phyloP scores from a whole-genome alignment of 2,329 filamentous ascomycete species.

The Dendrostoma leiphaemia region DNA sequence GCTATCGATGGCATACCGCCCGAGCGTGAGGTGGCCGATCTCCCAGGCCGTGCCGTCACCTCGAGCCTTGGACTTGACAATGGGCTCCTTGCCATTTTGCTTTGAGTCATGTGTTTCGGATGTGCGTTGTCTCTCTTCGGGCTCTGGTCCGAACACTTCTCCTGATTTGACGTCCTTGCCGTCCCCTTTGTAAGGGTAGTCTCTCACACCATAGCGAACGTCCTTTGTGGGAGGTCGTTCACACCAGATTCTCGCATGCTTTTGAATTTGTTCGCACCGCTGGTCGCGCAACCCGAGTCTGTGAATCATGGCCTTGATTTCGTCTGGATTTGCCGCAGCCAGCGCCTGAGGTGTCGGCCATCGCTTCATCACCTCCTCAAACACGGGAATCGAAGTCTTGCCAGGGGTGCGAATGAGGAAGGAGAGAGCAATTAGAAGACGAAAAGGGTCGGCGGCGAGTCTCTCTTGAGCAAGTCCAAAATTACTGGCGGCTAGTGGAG shows the following conservation, averaged over 20 bases:
- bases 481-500: constrained; percentile 56
- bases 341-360: constrained; percentile 69
- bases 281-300: constrained; percentile 70
- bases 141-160: constrained; percentile 27
- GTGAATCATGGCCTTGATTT: constrained; percentile 61
- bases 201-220: constrained; percentile 51
- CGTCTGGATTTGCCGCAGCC: constrained; percentile 51
- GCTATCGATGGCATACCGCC: constrained; percentile 80
- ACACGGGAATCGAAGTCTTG: constrained; percentile 70
- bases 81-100: constrained; percentile 20
- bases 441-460: constrained; percentile 72
- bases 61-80: constrained; percentile 11
- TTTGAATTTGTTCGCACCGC: constrained; percentile 66
- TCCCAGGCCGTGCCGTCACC: constrained; percentile 62
- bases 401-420: constrained; percentile 83
- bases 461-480: constrained; percentile 88
- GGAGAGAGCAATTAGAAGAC: constrained; percentile 76
- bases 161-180: constrained; percentile 29
- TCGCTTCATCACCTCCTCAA: constrained; percentile 63
- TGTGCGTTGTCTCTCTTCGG: not conserved
- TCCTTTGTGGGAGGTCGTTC: constrained; percentile 58
- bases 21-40: constrained; percentile 79
- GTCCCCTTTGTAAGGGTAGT: constrained; percentile 37
- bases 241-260: constrained; percentile 69
- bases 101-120: not conserved